Evolutionary conservation across 148 eudicot genomes (phyloP), one percentile per base, ranked within the genome.

Genomic region (Camellia granthamiana): DNA sequence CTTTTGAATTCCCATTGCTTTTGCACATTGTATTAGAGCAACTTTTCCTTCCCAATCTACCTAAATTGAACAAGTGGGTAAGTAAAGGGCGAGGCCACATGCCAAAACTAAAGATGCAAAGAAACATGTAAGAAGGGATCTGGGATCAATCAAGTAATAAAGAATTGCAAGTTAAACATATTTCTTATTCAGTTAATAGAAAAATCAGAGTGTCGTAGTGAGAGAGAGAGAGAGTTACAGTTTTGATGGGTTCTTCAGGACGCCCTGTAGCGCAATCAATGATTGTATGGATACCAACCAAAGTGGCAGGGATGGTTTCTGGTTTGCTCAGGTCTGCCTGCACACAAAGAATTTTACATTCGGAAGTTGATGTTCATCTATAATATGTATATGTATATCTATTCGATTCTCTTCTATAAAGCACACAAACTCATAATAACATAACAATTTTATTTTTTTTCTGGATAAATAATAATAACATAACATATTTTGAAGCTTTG

Each of bases 11-110:
- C 98, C 99, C 98, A 97, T 97, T 72, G 99, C 99, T 89, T 94
- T 94, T 82, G 99, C 99, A 87, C 98, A 97, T 87, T 97, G 99
- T 84, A 97, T 91, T 67, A 97, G 97, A 84, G 99, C 95, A 91
- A 97, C 97, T 84, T 97, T 97, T 84, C 98, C 99, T 97, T 97
- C 98, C 99, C 99, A 97, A 85, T 97, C 99, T 89, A 94, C 98
- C 98, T 94, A 85, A 82, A 89, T 82, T 62, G 74, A 81, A 86
- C 30, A 69, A 46, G 70, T 61, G 56, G 77, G 69, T 85, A 67
- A 81, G 77, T 18, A 78, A 77, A n/a, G 6, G 74, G 38, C 58
- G 44, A 76, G 74, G 38, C 58, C 38, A 76, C 54, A 21, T 30
- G 71, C 15, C 55, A 67, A 82, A 58, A 76, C 59, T 21, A 5